These are phyloP conservation scores for Pseudocercospora vitis DNA, from an alignment of 2,329 filamentous ascomycete species.

Conservation along the genomic window DNA sequence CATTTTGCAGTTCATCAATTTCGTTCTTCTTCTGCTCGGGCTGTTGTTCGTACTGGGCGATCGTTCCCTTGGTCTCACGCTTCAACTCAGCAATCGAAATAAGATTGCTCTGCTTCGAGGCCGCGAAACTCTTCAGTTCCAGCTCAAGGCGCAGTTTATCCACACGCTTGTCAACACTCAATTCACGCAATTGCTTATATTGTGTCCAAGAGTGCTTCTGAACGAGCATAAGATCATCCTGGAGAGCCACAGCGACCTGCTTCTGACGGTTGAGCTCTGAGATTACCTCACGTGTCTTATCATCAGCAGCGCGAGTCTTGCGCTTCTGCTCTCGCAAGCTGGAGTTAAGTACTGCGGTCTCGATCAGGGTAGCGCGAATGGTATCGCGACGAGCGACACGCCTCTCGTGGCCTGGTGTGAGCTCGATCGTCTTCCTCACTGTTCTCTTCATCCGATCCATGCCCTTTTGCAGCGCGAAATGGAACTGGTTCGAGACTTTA, in stretches of 20 bases:
- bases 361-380: background rate
- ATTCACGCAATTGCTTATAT: background rate
- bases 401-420: conserved; percentile 6
- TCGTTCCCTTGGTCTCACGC: background rate
- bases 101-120: too few species aligned
- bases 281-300: background rate
- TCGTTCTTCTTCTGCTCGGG: background rate
- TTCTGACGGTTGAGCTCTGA: background rate
- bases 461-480: background rate
- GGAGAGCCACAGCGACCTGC: background rate
- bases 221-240: background rate
- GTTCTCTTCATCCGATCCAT: background rate
- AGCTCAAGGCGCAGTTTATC: background rate
- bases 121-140: background rate
- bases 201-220: background rate
- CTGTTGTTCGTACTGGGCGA: background rate
- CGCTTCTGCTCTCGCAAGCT: conserved; percentile 4
- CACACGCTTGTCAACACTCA: background rate
- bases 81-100: background rate
- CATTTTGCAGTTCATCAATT: background rate
- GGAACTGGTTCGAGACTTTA: background rate
- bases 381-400: background rate
- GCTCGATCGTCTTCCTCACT: background rate
- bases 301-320: conserved; percentile 1
- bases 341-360: background rate